These are phyloP conservation scores for Cutaneotrichosporon cutaneum DNA, from an alignment of 1,284 basidiomycete genomes.

Conservation along the genomic window DNA sequence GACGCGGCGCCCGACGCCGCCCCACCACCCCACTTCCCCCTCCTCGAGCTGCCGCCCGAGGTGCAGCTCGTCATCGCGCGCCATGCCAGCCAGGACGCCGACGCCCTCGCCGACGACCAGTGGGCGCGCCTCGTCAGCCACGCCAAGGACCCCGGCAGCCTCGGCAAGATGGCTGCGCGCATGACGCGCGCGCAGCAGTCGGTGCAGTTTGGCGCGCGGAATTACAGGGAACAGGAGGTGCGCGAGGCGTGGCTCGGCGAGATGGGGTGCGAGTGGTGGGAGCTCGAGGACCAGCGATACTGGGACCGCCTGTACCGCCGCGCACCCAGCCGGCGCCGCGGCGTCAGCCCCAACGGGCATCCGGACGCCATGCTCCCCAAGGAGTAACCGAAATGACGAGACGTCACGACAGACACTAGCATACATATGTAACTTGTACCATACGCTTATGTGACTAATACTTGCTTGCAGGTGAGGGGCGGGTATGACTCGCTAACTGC, in stretches of 20 bases:
- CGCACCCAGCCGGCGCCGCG: conserved; percentile 1
- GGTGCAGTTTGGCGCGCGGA: conserved; percentile 17
- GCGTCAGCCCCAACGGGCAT: conserved; percentile 1
- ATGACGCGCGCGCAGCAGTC: conserved; percentile 16
- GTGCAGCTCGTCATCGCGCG: conserved; percentile 39
- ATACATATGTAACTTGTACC: neutral
- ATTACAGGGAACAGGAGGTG: conserved; percentile 24
- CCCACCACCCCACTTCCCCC: conserved; percentile 25
- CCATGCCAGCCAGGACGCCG: conserved; percentile 34
- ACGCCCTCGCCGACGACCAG: conserved; percentile 41
- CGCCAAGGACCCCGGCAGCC: conserved; percentile 27
- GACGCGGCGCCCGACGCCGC: conserved; percentile 11
- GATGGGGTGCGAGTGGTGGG: conserved; percentile 44
- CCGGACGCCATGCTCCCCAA: conserved; percentile 7
- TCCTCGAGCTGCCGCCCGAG: conserved; percentile 45
- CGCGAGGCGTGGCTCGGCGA: conserved; percentile 37
- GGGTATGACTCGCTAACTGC: neutral
- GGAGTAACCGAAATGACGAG: neutral
- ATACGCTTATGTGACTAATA: neutral
- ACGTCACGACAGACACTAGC: neutral
- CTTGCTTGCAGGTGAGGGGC: neutral
- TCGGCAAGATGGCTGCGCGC: conserved; percentile 19
- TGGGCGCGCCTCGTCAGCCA: conserved; percentile 35
- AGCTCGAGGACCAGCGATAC: conserved; percentile 24
- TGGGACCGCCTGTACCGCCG: conserved; percentile 16